Percentiles rank a stretch among this genome's conserved stretches.
phyloP scores from a whole-genome alignment of 768 basidiomycete species.

The Hortiboletus flavorubellus region DNA sequence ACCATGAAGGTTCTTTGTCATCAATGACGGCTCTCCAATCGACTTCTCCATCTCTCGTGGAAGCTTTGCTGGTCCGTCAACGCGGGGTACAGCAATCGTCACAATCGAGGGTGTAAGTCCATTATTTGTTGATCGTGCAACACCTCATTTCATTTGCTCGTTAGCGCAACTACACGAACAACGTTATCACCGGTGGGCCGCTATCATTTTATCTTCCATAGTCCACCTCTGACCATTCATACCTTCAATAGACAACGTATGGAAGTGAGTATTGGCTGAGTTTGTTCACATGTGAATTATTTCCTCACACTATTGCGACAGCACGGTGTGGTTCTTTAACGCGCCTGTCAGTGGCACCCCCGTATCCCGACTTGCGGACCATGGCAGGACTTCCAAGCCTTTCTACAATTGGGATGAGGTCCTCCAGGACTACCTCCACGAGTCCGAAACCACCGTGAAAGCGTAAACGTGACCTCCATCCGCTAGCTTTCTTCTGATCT shows the following conservation, averaged over 20 bases:
- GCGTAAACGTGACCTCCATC: neutral
- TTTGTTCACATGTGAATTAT: neutral
- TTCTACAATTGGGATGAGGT: neutral
- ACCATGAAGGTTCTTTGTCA: neutral
- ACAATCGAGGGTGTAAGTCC: neutral
- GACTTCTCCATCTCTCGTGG: conserved; percentile 3
- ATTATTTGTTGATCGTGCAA: too few relatives aligned
- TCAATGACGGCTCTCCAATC: conserved; percentile 5
- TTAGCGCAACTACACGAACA: neutral
- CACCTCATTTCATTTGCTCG: neutral
- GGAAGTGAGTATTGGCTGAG: neutral
- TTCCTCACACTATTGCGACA: neutral
- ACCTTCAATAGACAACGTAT: neutral
- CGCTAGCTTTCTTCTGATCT: neutral
- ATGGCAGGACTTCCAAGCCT: neutral
- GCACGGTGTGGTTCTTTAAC: neutral
- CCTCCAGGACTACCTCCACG: neutral
- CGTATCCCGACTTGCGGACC: neutral
- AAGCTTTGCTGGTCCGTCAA: neutral
- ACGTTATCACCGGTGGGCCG: neutral
- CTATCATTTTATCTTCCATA: neutral
- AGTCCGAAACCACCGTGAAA: neutral
- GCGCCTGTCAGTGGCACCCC: neutral
- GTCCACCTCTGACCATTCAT: too few relatives aligned
- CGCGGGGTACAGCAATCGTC: neutral